Base-by-base conservation (phyloP, 31 red algal genomes). In the Bonnemaisonia californica region DNA sequence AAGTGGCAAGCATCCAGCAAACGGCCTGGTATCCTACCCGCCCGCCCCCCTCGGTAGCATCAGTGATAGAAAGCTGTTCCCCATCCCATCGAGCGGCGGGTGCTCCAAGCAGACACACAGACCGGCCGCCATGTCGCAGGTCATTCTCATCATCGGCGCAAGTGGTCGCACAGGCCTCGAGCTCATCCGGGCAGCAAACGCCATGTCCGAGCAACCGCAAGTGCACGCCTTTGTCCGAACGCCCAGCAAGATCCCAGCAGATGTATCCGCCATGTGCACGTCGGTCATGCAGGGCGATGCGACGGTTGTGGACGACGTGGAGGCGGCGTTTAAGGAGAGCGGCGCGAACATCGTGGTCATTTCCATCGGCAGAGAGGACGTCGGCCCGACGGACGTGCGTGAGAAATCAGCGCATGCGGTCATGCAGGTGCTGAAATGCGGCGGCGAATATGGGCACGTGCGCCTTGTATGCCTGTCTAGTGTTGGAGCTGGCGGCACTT, bases 211-310 rank as follows among this genome's bases (percentile, higher is more conserved):
- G 29, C 29, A 56, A 3, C 74, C 74, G 12, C 28, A 18, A 21
- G 48, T 77, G 22, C 74, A 77, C 74, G 74, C 54, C 45, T 39
- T 77, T 38, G 35, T 39, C n/a, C 74, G 74, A 21, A 16, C 21
- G 28, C 24, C 54, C 24, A n/a, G 21, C 47, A 77, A 77, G 38
- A 22, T 77, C 5, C 55, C 74, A 9, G 7, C 29, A 18, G 16
- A 30, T 22, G 47, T 55, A 0, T 22, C 54, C 24, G 12, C 51
- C 1, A 26, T 60, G 9, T 59, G 47, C 74, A 45, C 55, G 8
- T 77, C 74, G 24, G 31, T 58, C 74, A 77, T 77, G 23, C 33
- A 58, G 23, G 74, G 54, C 51, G 74, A 77, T 27, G 74, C 74
- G 3, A 26, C 29, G 18, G 26, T 38, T 30, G 26, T 29, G 18